Evolutionary conservation across 2,329 filamentous ascomycete species (phyloP).

Genomic region (Alternaria consortialis): DNA sequence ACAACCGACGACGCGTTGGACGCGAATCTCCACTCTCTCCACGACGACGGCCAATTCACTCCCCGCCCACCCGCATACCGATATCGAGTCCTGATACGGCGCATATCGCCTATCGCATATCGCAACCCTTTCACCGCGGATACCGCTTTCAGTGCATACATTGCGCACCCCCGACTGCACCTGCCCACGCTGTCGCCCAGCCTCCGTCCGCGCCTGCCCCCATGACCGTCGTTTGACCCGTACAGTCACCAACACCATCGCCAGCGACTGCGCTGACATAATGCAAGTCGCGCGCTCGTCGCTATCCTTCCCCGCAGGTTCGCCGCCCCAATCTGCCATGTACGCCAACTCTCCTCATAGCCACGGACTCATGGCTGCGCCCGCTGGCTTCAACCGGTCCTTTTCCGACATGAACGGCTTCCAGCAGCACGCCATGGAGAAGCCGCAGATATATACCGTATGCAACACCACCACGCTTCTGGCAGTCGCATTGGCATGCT

Average conservation of each 20-base stretch:
- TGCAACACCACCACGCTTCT: conserved; percentile 61
- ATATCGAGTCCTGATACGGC: neutral
- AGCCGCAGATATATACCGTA: conserved; percentile 63
- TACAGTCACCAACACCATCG: conserved; percentile 19
- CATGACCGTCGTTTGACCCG: conserved; percentile 30
- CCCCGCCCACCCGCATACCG: conserved; percentile 20
- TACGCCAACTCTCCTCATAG: conserved; percentile 44
- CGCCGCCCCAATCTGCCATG: conserved; percentile 44
- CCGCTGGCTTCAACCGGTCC: conserved; percentile 49
- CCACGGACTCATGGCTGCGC: conserved; percentile 46
- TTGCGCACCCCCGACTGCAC: conserved; percentile 8
- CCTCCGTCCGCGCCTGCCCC: conserved; percentile 13
- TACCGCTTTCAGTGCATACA: neutral
- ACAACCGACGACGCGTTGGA: conserved; percentile 32
- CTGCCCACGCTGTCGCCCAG: conserved; percentile 1
- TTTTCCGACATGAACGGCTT: conserved; percentile 50
- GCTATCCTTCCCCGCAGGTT: conserved; percentile 38
- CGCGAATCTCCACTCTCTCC: conserved; percentile 34
- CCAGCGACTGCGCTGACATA: conserved; percentile 29
- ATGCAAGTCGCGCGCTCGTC: conserved; percentile 49
- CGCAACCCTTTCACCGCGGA: conserved; percentile 1
- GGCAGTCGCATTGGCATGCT: conserved; percentile 67
- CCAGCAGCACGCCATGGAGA: conserved; percentile 51
- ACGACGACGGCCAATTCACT: conserved; percentile 28
- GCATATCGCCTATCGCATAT: conserved; percentile 7